phyloP scores from a whole-genome alignment of 108 stramenopile genomes.

The Phaeodactylum tricornutum region DNA sequence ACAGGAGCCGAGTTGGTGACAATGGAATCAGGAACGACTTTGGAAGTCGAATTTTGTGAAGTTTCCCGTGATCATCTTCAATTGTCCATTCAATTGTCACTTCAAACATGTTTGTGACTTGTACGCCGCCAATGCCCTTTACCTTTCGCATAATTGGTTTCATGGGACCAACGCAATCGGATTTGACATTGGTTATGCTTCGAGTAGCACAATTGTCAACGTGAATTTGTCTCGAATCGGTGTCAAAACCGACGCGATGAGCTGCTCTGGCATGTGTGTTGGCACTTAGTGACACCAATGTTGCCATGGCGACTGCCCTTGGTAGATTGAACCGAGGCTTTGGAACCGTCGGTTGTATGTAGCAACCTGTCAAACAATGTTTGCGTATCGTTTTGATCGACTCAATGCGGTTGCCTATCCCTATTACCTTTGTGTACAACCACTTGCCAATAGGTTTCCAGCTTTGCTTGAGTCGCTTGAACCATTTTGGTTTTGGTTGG shows the following conservation, averaged over 20 bases:
- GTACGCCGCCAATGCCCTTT: constrained; percentile 9
- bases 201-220: constrained; percentile 13
- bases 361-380: too few species aligned
- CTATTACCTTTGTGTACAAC: too few species aligned
- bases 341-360: too few species aligned
- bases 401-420: too few species aligned
- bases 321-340: too few species aligned
- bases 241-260: constrained; percentile 7
- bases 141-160: not conserved
- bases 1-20: constrained; percentile 14
- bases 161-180: constrained; percentile 2
- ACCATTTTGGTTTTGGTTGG: too few species aligned
- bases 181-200: constrained; percentile 3
- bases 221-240: constrained; percentile 6
- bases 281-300: too few species aligned
- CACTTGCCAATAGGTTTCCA: too few species aligned
- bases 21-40: constrained; percentile 22
- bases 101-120: not conserved
- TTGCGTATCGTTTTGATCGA: too few species aligned
- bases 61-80: constrained; percentile 17
- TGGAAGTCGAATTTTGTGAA: constrained; percentile 17
- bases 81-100: constrained; percentile 8
- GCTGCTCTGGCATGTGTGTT: too few species aligned
- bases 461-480: too few species aligned
- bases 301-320: too few species aligned